Conservation (phyloP, 2,329 filamentous ascomycete genomes). For the Neospermospora avenae region DNA sequence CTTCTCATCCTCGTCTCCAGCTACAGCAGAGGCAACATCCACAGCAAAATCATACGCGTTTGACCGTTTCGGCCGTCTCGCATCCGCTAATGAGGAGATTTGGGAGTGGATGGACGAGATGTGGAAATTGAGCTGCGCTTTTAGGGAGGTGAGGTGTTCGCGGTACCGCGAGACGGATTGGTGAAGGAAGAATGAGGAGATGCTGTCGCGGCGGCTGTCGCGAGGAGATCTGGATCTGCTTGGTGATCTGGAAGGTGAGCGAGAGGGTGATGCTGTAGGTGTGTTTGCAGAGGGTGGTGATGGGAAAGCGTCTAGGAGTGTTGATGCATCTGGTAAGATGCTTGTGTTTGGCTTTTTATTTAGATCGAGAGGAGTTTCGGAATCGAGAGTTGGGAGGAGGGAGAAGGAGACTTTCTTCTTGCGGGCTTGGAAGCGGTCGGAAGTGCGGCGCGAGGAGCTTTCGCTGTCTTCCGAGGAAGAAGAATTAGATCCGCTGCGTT, state of each 20-base stretch:
- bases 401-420: slow-evolving; percentile 34
- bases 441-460: neutral
- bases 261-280: neutral
- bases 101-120: slow-evolving; percentile 21
- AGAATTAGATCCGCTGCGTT: slow-evolving; percentile 11
- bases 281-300: slow-evolving; percentile 10
- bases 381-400: slow-evolving; percentile 3
- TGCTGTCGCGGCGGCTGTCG: neutral
- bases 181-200: slow-evolving; percentile 4
- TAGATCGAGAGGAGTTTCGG: slow-evolving; percentile 1
- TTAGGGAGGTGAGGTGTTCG: slow-evolving; percentile 20
- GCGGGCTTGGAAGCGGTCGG: slow-evolving; percentile 15
- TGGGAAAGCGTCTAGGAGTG: slow-evolving; percentile 20
- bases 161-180: slow-evolving; percentile 21
- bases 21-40: neutral
- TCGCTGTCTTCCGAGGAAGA: slow-evolving; percentile 2
- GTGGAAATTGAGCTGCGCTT: slow-evolving; percentile 24
- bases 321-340: slow-evolving; percentile 1
- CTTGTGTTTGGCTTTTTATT: neutral
- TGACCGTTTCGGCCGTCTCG: neutral
- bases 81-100: slow-evolving; percentile 18
- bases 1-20: slow-evolving; percentile 14
- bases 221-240: neutral
- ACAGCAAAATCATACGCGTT: no score
- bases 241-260: neutral